phyloP scores from a whole-genome alignment of 2,329 filamentous ascomycete species.

The Venturia pyrina region DNA sequence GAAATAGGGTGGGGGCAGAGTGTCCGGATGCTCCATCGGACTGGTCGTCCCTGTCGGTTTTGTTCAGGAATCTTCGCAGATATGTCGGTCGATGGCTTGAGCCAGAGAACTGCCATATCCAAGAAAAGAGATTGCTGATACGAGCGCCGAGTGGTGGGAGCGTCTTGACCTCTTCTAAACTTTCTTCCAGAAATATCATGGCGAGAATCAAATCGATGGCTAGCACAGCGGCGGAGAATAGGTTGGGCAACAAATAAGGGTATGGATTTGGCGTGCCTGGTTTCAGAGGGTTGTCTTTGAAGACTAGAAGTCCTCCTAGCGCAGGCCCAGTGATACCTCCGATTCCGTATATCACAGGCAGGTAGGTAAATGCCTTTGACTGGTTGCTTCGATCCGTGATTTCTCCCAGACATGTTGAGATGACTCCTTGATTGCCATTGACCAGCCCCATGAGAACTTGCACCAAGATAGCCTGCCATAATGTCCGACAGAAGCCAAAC shows the following conservation, averaged over 20 bases:
- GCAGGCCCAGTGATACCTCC: conserved; percentile 89
- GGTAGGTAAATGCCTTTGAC: conserved; percentile 82
- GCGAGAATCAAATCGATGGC: conserved; percentile 62
- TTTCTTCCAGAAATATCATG: conserved; percentile 79
- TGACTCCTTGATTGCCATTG: conserved; percentile 90
- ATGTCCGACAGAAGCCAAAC: conserved; percentile 76
- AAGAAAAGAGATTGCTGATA: conserved; percentile 51
- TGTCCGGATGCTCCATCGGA: conserved; percentile 7
- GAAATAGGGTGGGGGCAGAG: conserved; percentile 24
- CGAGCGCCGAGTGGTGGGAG: conserved; percentile 51
- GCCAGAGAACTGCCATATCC: conserved; percentile 60
- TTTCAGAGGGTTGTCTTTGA: conserved; percentile 47
- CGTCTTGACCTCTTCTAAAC: conserved; percentile 55
- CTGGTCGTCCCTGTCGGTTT: conserved; percentile 12
- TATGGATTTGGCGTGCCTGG: conserved; percentile 46
- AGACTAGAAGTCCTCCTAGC: conserved; percentile 75
- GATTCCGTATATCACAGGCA: conserved; percentile 92
- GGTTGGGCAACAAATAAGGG: conserved; percentile 78
- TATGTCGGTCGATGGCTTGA: conserved; percentile 50
- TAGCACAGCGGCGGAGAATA: conserved; percentile 65
- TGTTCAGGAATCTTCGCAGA: conserved; percentile 32
- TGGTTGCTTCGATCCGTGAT: conserved; percentile 94
- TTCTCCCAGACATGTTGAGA: conserved; percentile 88
- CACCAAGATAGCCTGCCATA: conserved; percentile 77
- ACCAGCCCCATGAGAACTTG: conserved; percentile 86